Base-by-base conservation (phyloP, 1,284 basidiomycete genomes). In the Melampsora americana region DNA sequence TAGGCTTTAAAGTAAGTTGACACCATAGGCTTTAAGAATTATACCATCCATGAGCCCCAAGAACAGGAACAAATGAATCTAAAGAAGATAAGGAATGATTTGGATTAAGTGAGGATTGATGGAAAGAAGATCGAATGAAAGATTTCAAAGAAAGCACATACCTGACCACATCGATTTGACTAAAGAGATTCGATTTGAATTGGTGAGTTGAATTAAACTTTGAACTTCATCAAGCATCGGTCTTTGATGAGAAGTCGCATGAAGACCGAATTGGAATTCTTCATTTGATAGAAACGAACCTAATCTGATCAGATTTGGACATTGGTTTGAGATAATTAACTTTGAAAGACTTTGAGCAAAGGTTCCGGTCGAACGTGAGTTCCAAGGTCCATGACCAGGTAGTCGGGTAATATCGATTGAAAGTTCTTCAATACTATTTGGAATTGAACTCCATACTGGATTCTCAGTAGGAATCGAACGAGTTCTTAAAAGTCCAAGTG, bases 331-430 rank as follows among this genome's bases (percentile, higher is more conserved):
- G 7, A 28, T 0, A 44, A 75, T 67, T 18, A 75, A 35, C 11
- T 35, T 2, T 26, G 53, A 32, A 20, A 75, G 42, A 0, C 65
- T 75, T 1, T 23, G 30, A 46, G 66, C 39, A 18, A 75, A 42
- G 14, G 67, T 64, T 16, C 50, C 72, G 0, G 72, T 9, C 5
- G 56, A 68, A 1, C 56, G n/a, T 11, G 42, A 23, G 23, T 67
- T 75, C 72, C 72, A 75, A 18, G 72, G 65, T 26, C 72, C 72
- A 68, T 75, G 72, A 26, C 60, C 72, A 35, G 65, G n/a, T 20
- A 75, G 26, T 7, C 72, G 65, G 4, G 72, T 75, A 18, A 75
- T 67, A 39, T 75, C 72, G 16, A 75, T 67, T 1, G 72, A 75
- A 42, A 75, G 64, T 44, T 75, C 53, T 23, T 75, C 72, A 32